Evolutionary conservation across 2,329 filamentous ascomycete genomes (phyloP), one percentile per base, ranked within the genome.

Genomic region (Fusarium tjaetaba): DNA sequence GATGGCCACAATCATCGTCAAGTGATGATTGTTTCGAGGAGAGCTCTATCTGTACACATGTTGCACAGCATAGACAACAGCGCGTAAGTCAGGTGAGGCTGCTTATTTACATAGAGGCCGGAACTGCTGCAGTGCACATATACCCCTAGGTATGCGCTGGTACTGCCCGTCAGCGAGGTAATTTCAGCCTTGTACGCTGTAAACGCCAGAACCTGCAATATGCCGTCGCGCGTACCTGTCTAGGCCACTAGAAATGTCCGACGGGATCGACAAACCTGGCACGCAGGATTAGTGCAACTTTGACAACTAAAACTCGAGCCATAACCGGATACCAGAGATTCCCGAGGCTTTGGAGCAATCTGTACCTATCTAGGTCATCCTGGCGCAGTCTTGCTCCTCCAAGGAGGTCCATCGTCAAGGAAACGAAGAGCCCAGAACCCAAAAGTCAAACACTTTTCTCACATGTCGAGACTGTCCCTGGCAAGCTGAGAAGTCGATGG

Each of bases 201-300:
- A 43, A 52, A 41, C 42, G 28, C 32, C 30, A 51, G 51, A 51
- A 34, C 48, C 61, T 45, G 30, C 45, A 52, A 55, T 48, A 70
- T 58, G 36, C 56, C 30, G 30, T 45, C 28, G 26, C 48, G 36
- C 20, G 32, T 64, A 48, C 32, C 43, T 59, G 34, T 55, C 39
- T 52, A 30, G 34, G 28, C 34, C 46, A 68, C 43, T 57, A 41
- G 57, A 73, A 73, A 73, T 73, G 66, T 65, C 71, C 66, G 70
- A 73, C 53, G 61, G 56, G 58, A 46, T 65, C 62, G 65, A 34
- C 58, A 49, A 41, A 48, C 52, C 60, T 65, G 34, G 45, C 43
- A 65, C 46, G 30, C 41, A 64, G 46, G 59, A 39, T 60, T 59
- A 56, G 74, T 74, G 74, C 42, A 48, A 75, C 72, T 53, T 68